phyloP scores from a whole-genome alignment of 208 protist genomes.

The Trypanosoma cruzi region DNA sequence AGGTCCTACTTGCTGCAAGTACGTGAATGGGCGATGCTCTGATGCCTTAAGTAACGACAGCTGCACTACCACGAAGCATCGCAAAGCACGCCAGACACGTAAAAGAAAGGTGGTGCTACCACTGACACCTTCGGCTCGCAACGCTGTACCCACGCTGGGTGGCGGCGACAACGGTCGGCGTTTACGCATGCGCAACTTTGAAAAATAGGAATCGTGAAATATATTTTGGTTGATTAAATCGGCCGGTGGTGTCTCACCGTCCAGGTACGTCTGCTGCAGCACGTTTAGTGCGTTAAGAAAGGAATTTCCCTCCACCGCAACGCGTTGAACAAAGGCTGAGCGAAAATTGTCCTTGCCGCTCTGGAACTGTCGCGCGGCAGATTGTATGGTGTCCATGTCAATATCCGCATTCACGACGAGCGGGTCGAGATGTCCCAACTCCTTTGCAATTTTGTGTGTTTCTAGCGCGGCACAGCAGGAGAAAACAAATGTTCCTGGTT shows the following conservation, averaged over 20 bases:
- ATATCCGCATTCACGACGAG: conserved; percentile 49
- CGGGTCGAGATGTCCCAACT: conserved; percentile 46
- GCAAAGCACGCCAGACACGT: conserved; percentile 27
- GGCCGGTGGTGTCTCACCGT: neutral
- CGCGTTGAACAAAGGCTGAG: conserved; percentile 8
- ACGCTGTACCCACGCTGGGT: neutral
- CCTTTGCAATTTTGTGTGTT: conserved; percentile 47
- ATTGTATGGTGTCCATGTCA: conserved; percentile 18
- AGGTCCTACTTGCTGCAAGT: conserved; percentile 23
- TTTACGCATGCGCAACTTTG: neutral
- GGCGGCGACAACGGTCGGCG: neutral
- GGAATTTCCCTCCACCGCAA: conserved; percentile 21
- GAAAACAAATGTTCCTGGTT: conserved; percentile 52
- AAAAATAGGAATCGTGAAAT: neutral
- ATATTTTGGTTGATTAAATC: neutral
- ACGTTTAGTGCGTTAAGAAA: conserved; percentile 17
- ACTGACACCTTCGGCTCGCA: conserved; percentile 13
- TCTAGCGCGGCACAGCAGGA: conserved; percentile 60
- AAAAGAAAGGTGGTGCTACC: conserved; percentile 21
- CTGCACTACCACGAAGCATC: conserved; percentile 21
- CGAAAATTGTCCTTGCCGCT: conserved; percentile 7
- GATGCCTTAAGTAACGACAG: neutral
- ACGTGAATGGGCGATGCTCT: conserved; percentile 26
- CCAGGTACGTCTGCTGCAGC: conserved; percentile 13
- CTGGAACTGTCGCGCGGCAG: conserved; percentile 5